A percentile compares a stretch with the other conserved stretches of the same genome.
These are phyloP conservation scores for Lyophyllum shimeji DNA, from an alignment of 768 basidiomycete genomes.

Conservation along the genomic window DNA sequence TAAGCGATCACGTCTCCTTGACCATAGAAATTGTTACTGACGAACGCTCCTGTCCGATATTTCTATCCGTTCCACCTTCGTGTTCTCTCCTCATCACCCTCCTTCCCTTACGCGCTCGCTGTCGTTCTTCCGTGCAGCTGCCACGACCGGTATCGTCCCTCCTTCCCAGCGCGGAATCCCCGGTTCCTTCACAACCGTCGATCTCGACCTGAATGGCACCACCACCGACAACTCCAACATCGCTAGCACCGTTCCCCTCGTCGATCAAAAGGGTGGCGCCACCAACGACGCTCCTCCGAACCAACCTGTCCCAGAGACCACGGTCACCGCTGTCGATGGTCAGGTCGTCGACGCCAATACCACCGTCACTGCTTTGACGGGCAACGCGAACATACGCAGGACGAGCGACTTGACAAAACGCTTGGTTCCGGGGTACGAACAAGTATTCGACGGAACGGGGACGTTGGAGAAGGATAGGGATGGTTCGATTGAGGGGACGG, in stretches of 20 bases:
- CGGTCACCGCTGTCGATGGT: slow-evolving; percentile 47
- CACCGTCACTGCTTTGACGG: slow-evolving; percentile 9
- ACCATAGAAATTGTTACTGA: no score
- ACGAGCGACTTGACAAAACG: slow-evolving; percentile 15
- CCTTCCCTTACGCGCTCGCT: no score
- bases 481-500: slow-evolving; percentile 46
- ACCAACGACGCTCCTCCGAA: slow-evolving; percentile 28
- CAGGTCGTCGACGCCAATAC: slow-evolving; percentile 24
- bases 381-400: neutral
- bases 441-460: slow-evolving; percentile 40
- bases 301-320: slow-evolving; percentile 33
- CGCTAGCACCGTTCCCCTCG: slow-evolving; percentile 9
- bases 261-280: slow-evolving; percentile 41
- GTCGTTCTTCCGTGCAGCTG: neutral
- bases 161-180: slow-evolving; percentile 6
- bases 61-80: no score
- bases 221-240: slow-evolving; percentile 7
- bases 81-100: no score
- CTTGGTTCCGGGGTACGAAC: slow-evolving; percentile 28
- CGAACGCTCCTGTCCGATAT: no score
- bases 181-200: neutral
- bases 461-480: slow-evolving; percentile 35
- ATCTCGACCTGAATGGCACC: neutral
- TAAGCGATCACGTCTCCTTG: neutral
- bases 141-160: neutral